These are phyloP conservation scores for Eucalyptus sp. DNA, from an alignment of 345 rosid species.

Conservation along the genomic window DNA sequence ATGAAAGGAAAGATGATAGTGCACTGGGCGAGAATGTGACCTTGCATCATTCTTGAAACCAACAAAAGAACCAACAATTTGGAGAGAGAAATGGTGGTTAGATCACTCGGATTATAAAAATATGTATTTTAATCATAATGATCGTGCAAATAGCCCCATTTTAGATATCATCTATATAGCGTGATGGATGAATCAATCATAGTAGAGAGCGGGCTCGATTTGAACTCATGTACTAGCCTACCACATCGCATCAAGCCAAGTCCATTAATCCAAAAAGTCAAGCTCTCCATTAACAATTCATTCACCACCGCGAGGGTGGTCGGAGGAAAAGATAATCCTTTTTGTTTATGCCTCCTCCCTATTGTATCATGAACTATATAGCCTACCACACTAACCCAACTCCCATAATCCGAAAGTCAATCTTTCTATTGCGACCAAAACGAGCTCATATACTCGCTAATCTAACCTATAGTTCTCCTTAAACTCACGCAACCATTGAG, in stretches of 20 bases:
- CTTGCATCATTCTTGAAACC: not conserved
- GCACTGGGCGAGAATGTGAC: not conserved
- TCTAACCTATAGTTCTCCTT: not conserved
- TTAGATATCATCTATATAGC: not conserved
- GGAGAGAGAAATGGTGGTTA: not conserved
- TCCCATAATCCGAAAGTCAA: not conserved
- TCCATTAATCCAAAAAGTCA: not conserved
- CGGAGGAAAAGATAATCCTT: not conserved
- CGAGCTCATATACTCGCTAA: not conserved
- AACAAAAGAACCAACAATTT: not conserved
- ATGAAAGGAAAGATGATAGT: not conserved
- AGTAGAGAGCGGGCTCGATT: not conserved
- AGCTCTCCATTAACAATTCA: not conserved
- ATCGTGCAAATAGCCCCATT: not conserved
- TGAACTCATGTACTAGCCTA: not conserved
- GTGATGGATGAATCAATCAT: not conserved
- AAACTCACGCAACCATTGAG: not conserved
- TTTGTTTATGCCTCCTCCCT: not conserved
- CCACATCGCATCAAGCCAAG: not conserved
- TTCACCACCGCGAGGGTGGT: not conserved
- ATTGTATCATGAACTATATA: not conserved
- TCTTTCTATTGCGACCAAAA: not conserved
- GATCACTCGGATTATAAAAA: not conserved
- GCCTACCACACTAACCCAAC: not conserved
- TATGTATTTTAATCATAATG: not conserved